These are phyloP conservation scores for Geotrichum phurueaensis DNA, from an alignment of 1,139 yeast species.

Conservation along the genomic window DNA sequence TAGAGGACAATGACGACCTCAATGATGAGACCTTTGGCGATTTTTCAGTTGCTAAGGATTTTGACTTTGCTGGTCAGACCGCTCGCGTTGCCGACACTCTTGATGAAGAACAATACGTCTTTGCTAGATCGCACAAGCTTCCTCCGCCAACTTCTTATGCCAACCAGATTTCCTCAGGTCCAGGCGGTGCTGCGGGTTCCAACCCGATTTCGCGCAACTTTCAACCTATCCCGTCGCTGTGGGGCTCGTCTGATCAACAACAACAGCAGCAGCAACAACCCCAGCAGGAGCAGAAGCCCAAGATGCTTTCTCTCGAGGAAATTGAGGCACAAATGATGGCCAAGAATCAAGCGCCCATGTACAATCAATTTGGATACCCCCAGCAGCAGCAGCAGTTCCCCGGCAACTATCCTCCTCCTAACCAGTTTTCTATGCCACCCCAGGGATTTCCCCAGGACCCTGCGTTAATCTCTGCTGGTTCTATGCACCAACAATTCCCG, in stretches of 20 bases:
- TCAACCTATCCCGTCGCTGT: constrained; percentile 62
- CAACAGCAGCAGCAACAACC: constrained; percentile 23
- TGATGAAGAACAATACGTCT: constrained; percentile 32
- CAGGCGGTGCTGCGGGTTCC: constrained; percentile 15
- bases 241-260: constrained; percentile 41
- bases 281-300: constrained; percentile 21
- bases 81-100: constrained; percentile 36
- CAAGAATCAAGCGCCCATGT: constrained; percentile 25
- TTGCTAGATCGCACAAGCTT: constrained; percentile 23
- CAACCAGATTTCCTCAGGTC: constrained; percentile 5
- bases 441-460: constrained; percentile 26
- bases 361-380: constrained; percentile 19
- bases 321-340: constrained; percentile 65
- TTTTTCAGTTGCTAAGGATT: constrained; percentile 50
- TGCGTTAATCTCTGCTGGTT: constrained; percentile 20
- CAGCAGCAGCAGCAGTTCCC: constrained; percentile 20
- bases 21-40: constrained; percentile 87
- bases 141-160: constrained; percentile 19
- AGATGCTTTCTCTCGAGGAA: constrained; percentile 61
- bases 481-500: constrained; percentile 32
- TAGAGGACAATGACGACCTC: constrained; percentile 72
- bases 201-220: constrained; percentile 36
- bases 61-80: constrained; percentile 56
- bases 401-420: constrained; percentile 17
- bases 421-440: constrained; percentile 17